Evolutionary conservation across 2,329 filamentous ascomycete species (phyloP).

Genomic region (Fusarium haematococcum): DNA sequence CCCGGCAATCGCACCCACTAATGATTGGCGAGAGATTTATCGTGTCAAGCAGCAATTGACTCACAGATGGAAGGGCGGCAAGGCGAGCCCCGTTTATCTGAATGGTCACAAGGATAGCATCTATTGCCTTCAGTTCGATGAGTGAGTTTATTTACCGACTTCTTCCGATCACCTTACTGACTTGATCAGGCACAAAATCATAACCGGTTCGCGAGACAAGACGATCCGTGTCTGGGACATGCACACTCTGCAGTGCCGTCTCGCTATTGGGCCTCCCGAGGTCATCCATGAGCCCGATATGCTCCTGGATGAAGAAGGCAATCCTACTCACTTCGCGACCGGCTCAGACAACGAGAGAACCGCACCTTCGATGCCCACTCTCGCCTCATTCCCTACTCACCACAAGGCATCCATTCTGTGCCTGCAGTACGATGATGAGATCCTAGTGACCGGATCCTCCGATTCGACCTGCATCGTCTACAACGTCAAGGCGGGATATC

Average conservation of each 20-base stretch:
- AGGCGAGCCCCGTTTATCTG: conserved; percentile 86
- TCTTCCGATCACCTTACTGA: conserved; percentile 47
- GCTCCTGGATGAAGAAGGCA: conserved; percentile 63
- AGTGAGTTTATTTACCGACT: conserved; percentile 67
- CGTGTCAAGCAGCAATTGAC: conserved; percentile 80
- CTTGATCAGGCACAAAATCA: conserved; percentile 81
- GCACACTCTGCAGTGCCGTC: conserved; percentile 84
- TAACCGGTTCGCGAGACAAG: conserved; percentile 94
- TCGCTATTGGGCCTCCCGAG: conserved; percentile 85
- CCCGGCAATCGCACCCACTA: conserved; percentile 66
- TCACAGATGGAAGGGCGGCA: conserved; percentile 81
- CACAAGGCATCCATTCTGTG: conserved; percentile 95
- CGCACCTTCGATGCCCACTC: conserved; percentile 63
- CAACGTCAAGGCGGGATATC: conserved; percentile 82
- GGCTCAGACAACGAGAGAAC: conserved; percentile 61
- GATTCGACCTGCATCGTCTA: conserved; percentile 93
- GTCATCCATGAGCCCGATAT: conserved; percentile 66
- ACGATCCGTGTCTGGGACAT: conserved; percentile 98
- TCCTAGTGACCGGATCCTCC: conserved; percentile 94
- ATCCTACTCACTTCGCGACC: conserved; percentile 67
- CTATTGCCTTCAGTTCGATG: conserved; percentile 98
- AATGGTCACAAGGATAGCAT: conserved; percentile 96
- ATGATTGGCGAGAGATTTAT: conserved; percentile 90
- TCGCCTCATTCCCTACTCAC: conserved; percentile 71
- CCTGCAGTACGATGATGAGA: conserved; percentile 91